These are phyloP conservation scores for Bruguiera parviflora DNA, from an alignment of 345 rosid genomes.

Conservation along the genomic window DNA sequence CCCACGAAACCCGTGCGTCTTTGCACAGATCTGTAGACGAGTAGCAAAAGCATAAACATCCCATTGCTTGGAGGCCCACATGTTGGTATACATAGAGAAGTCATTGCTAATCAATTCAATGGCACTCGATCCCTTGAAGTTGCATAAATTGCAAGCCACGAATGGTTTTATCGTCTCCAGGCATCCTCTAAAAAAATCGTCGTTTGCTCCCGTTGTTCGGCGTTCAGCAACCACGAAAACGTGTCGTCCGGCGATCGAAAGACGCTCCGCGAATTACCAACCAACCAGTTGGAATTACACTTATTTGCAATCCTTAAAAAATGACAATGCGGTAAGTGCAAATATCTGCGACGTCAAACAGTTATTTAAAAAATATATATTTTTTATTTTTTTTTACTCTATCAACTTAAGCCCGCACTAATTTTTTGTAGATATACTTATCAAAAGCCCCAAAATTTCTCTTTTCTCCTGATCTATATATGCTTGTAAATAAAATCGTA, in stretches of 20 bases:
- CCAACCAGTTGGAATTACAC: slow-evolving; percentile 10
- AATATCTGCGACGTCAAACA: no score
- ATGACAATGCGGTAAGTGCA: slow-evolving; percentile 4
- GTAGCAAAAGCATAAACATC: no score
- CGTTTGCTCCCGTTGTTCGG: not conserved
- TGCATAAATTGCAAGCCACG: not conserved
- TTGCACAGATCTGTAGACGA: no score
- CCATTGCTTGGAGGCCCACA: no score
- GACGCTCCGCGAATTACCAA: slow-evolving; percentile 8
- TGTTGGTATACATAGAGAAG: no score
- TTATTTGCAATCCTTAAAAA: slow-evolving; percentile 4
- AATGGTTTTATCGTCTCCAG: not conserved
- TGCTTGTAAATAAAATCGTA: not conserved
- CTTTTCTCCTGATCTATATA: no score
- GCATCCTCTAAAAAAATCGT: not conserved
- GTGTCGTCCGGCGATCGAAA: not conserved
- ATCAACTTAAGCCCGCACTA: no score
- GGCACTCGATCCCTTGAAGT: not conserved
- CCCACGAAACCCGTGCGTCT: no score
- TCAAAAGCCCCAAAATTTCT: no score
- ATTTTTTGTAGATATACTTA: no score
- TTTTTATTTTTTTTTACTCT: no score
- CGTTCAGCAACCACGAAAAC: not conserved
- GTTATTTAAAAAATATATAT: no score
- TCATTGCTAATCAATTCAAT: not conserved